Conservation (phyloP, 805 yeast species). For the Barnettozyma siamensis region DNA sequence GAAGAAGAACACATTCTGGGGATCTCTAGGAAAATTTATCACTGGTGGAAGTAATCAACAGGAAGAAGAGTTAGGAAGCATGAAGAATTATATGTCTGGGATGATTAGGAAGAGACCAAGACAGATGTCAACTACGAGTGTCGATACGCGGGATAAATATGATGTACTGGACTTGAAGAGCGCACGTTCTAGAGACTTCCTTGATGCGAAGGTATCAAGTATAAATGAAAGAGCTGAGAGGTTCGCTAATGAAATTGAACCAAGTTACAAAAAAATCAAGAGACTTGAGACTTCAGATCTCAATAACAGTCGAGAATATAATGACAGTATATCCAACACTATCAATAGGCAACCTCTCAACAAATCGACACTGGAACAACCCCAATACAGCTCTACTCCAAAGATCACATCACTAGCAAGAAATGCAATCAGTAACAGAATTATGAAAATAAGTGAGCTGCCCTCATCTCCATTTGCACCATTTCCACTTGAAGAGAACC, state of each 20-base stretch:
- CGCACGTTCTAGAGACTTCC: background rate
- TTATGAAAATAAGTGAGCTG: constrained; percentile 11
- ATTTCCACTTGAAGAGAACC: background rate
- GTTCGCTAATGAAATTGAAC: constrained; percentile 13
- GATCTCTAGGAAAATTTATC: constrained; percentile 17
- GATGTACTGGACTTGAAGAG: constrained; percentile 3
- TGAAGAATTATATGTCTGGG: constrained; percentile 21
- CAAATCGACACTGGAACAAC: constrained; percentile 1
- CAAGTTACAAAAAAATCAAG: constrained; percentile 12
- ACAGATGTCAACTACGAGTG: background rate
- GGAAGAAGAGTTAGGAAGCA: constrained; percentile 13
- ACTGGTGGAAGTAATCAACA: constrained; percentile 10
- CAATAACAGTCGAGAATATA: background rate
- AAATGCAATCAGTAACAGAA: constrained; percentile 1
- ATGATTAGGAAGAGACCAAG: constrained; percentile 19
- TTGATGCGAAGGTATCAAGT: constrained; percentile 12
- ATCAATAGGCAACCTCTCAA: constrained; percentile 3
- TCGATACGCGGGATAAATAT: background rate
- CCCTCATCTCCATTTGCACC: constrained; percentile 19
- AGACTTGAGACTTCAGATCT: constrained; percentile 1
- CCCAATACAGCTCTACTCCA: constrained; percentile 4
- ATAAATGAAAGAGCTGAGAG: constrained; percentile 16
- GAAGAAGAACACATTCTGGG: constrained; percentile 15
- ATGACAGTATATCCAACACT: constrained; percentile 1
- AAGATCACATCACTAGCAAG: background rate